Percentiles rank a stretch among this genome's conserved stretches.
These are phyloP conservation scores for Poa annua DNA, from an alignment of 176 grass and related monocot species.

Conservation along the genomic window DNA sequence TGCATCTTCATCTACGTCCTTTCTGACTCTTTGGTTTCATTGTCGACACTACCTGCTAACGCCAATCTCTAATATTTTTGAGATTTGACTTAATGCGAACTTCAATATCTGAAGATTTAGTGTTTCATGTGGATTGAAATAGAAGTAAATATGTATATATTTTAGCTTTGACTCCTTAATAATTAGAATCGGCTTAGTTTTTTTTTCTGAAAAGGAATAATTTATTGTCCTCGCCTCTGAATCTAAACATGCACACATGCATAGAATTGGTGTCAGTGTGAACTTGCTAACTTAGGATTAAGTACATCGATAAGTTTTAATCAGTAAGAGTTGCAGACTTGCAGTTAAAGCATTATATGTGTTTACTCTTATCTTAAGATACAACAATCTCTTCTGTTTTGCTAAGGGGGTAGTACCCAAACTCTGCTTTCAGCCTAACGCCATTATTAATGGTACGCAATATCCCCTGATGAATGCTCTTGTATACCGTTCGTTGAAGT, in stretches of 20 bases:
- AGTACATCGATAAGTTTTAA: neutral
- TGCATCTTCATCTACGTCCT: neutral
- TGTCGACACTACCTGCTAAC: neutral
- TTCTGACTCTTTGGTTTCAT: neutral
- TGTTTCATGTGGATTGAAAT: neutral
- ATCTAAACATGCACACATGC: neutral
- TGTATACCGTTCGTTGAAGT: slow-evolving; percentile 10
- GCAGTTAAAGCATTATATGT: slow-evolving; percentile 19
- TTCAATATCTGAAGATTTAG: neutral
- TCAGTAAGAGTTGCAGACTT: neutral
- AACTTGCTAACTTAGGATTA: neutral
- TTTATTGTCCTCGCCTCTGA: neutral
- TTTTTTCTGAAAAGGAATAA: neutral
- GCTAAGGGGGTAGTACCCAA: neutral
- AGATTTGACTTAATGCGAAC: neutral
- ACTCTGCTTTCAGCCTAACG: slow-evolving; percentile 43
- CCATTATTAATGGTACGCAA: neutral
- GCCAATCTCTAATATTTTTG: neutral
- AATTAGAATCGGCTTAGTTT: neutral
- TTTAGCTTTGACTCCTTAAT: neutral
- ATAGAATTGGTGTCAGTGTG: neutral
- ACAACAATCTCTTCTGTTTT: slow-evolving; percentile 9
- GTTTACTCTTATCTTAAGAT: slow-evolving; percentile 1
- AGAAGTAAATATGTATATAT: neutral
- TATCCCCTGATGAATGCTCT: neutral